phyloP scores from a whole-genome alignment of 1,284 basidiomycete species.

The Pterula multifida region DNA sequence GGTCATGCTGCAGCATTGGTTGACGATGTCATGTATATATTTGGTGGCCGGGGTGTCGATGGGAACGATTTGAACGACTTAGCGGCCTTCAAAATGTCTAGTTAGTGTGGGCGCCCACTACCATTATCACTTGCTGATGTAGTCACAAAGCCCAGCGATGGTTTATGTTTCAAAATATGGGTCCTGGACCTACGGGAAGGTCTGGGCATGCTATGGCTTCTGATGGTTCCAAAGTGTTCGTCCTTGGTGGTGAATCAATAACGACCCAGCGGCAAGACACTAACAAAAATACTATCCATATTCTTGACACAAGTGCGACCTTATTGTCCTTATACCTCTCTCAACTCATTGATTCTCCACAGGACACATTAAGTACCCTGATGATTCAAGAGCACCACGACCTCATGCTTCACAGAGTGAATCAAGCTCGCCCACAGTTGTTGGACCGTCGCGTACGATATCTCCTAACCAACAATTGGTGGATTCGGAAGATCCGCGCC shows the following conservation, averaged over 20 bases:
- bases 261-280: conserved; percentile 61
- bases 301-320: conserved; percentile 83
- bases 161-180: conserved; percentile 99
- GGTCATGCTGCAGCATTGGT: conserved; percentile 95
- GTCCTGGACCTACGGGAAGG: conserved; percentile 81
- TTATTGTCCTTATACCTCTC: conserved; percentile 8
- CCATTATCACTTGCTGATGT: conserved; percentile 3
- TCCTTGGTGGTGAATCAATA: conserved; percentile 90
- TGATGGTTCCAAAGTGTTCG: conserved; percentile 79
- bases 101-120: conserved; percentile 36
- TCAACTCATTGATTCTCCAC: conserved; percentile 6
- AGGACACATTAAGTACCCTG: conserved; percentile 94
- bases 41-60: conserved; percentile 94
- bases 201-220: conserved; percentile 95
- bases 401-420: conserved; percentile 7
- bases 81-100: conserved; percentile 93
- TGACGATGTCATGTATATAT: conserved; percentile 97
- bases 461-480: conserved; percentile 37
- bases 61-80: conserved; percentile 94
- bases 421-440: conserved; percentile 19
- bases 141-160: conserved; percentile 54
- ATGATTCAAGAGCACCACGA: conserved; percentile 31
- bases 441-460: conserved; percentile 27
- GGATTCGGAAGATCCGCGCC: conserved; percentile 44
- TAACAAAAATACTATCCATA: conserved; percentile 79